Conservation (phyloP, 176 grass and related monocot genomes). For the Tillandsia leiboldiana region DNA sequence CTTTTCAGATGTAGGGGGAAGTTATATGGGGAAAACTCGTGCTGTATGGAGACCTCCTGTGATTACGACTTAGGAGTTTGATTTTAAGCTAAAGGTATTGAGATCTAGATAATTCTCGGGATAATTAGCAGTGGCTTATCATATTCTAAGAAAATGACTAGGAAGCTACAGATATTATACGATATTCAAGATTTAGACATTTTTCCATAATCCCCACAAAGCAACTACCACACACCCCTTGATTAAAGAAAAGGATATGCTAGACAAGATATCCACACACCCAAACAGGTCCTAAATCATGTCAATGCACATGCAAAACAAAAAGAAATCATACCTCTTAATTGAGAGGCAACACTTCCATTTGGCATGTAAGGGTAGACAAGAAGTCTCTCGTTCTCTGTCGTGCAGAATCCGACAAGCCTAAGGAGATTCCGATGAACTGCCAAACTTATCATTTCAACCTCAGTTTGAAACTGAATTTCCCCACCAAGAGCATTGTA, state of each 20-base stretch:
- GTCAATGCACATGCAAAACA: not conserved
- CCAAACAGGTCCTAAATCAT: not conserved
- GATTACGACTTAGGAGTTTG: too few species aligned
- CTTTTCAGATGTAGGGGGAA: too few species aligned
- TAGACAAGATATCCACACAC: not conserved
- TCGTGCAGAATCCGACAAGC: slow-evolving; percentile 51
- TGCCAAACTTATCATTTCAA: slow-evolving; percentile 79
- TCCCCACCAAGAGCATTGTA: slow-evolving; percentile 37
- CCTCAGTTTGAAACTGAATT: slow-evolving; percentile 67
- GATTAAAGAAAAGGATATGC: not conserved
- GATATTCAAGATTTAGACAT: slow-evolving; percentile 17
- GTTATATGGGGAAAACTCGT: too few species aligned
- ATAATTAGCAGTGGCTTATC: too few species aligned
- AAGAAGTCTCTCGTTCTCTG: slow-evolving; percentile 60
- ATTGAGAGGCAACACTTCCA: slow-evolving; percentile 71
- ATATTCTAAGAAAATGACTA: too few species aligned
- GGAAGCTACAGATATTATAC: not conserved
- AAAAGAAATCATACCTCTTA: slow-evolving; percentile 43
- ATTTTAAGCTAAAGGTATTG: too few species aligned
- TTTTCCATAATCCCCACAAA: not conserved
- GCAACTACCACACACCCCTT: too few species aligned
- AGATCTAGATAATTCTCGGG: too few species aligned
- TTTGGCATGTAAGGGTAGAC: slow-evolving; percentile 85
- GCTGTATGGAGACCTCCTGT: too few species aligned
- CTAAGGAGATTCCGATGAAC: slow-evolving; percentile 71